phyloP scores from a whole-genome alignment of 192 early-diverging fungal species.

The Cetraspora pellucida region DNA sequence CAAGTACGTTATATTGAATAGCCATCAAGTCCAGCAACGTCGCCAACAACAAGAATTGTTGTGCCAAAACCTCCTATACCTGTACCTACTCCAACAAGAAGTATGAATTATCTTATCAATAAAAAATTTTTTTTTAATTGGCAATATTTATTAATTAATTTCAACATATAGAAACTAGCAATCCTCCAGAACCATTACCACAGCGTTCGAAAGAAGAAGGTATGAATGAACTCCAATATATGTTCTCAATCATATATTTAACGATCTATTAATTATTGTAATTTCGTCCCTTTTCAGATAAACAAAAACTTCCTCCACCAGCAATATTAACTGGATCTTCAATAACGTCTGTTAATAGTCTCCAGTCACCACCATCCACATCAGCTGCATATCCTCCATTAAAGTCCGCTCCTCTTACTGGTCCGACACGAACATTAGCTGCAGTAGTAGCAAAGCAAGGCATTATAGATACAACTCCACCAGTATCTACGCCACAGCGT shows the following conservation, averaged over 20 bases:
- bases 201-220: conserved; percentile 33
- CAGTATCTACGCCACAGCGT: neutral
- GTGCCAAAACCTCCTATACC: neutral
- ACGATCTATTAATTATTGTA: neutral
- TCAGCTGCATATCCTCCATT: neutral
- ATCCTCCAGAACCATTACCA: conserved; percentile 14
- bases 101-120: neutral
- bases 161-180: conserved; percentile 4
- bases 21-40: conserved; percentile 25
- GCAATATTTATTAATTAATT: neutral
- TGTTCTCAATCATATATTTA: neutral
- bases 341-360: neutral
- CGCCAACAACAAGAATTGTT: conserved; percentile 16
- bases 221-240: conserved; percentile 3
- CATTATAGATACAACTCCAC: conserved; percentile 32
- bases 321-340: neutral
- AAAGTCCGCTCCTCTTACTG: neutral
- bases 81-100: conserved; percentile 4
- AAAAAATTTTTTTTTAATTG: neutral
- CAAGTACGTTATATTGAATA: neutral
- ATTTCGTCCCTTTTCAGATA: conserved; percentile 28
- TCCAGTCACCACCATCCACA: neutral
- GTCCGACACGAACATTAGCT: neutral
- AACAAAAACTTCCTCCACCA: conserved; percentile 14
- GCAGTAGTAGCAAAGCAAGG: conserved; percentile 42